A percentile compares a stretch with the other conserved stretches of the same genome.
phyloP scores from a whole-genome alignment of 2,329 filamentous ascomycete species.

The Xylariaceae sp. region DNA sequence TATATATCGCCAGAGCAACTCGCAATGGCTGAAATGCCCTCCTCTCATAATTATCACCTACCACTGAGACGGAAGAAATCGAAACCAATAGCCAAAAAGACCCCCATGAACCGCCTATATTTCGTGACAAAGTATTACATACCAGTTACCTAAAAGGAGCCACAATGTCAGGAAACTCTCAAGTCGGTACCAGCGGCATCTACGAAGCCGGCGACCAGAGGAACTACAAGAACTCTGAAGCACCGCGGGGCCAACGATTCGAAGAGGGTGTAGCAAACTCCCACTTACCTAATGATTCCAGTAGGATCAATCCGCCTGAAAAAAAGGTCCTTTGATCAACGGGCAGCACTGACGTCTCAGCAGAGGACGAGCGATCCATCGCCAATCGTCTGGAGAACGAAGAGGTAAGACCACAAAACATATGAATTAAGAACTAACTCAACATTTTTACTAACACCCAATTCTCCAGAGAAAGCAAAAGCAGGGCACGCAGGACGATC shows the following conservation, averaged over 20 bases:
- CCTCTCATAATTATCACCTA: too few relatives aligned
- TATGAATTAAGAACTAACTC: neutral
- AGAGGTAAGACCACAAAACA: constrained; percentile 38
- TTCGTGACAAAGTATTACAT: too few relatives aligned
- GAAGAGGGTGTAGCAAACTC: constrained; percentile 67
- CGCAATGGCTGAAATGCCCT: too few relatives aligned
- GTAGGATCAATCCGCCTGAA: constrained; percentile 41
- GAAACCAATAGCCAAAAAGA: too few relatives aligned
- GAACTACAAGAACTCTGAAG: constrained; percentile 51
- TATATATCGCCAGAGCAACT: too few relatives aligned
- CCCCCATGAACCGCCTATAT: too few relatives aligned
- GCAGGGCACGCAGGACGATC: constrained; percentile 41
- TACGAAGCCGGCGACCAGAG: constrained; percentile 77
- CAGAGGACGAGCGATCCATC: constrained; percentile 66
- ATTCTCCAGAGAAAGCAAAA: constrained; percentile 22
- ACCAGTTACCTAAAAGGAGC: neutral
- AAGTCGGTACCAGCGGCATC: constrained; percentile 58
- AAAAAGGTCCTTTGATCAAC: too few relatives aligned
- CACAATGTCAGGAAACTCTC: constrained; percentile 45
- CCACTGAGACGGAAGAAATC: too few relatives aligned
- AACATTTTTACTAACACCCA: too few relatives aligned
- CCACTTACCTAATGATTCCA: constrained; percentile 65
- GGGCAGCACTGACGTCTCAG: neutral
- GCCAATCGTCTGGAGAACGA: constrained; percentile 65
- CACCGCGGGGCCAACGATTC: constrained; percentile 52